Base-by-base conservation (phyloP, 768 basidiomycete genomes). In the Austroboletus festivus region DNA sequence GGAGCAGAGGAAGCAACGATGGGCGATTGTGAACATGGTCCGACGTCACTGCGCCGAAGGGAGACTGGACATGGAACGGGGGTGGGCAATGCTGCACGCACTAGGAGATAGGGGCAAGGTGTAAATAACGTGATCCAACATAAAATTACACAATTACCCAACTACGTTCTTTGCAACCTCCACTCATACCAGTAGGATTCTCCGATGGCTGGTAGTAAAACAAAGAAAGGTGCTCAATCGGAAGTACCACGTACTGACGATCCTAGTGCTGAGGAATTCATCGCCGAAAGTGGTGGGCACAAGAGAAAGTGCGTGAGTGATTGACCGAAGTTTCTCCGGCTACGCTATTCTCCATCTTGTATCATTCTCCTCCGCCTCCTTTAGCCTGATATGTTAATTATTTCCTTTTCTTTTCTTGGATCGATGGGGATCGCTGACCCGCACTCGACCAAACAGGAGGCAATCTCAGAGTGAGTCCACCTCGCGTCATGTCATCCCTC, bases 391-490 rank as follows among this genome's bases (percentile, higher is more conserved):
- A 76, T 79, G 72, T 73, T 61, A 65, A 46, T 71, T 56, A 58
- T 48, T 42, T 51, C 47, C 44, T 43, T 45, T 34, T 33, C 50
- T 61, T 73, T 69, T n/a, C n/a, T n/a, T n/a, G n/a, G n/a, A n/a
- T n/a, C n/a, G n/a, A n/a, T n/a, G n/a, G n/a, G n/a, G 48, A 53
- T 67, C 61, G 55, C 68, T 68, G 61, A 63, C 55, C 51, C 60
- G 60, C 60, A 57, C 59, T 66, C 56, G 60, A 57, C 58, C 42
- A 50, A 53, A 51, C 60, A 89, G 87, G 82, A 82, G 87, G 59
- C 89, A 90, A 73, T 88, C 86, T 46, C 89, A 90, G 68, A 90
- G 88, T 88, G 59, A 51, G 84, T 63, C 26, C 42, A 37, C 44
- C 51, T 55, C 56, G 38, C 55, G 51, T 58, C 50, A 46, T 51